Evolutionary conservation across 768 basidiomycete species (phyloP).

Genomic region (Naganishia antarctica): DNA sequence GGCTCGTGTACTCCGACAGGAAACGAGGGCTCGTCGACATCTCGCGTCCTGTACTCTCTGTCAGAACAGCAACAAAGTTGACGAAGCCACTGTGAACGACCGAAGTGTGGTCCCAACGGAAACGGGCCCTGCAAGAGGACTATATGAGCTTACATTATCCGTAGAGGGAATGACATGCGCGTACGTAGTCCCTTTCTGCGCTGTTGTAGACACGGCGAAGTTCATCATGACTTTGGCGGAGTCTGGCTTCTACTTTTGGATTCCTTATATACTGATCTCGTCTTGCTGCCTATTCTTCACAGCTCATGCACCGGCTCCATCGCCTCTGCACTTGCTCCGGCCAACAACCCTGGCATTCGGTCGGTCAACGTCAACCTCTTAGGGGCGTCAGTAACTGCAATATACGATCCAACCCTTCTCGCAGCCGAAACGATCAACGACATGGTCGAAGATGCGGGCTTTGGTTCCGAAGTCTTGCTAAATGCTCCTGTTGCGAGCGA

Average conservation of each 20-base stretch:
- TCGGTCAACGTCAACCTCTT: conserved; percentile 59
- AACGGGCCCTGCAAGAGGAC: background rate
- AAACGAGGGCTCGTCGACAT: background rate
- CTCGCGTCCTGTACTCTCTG: background rate
- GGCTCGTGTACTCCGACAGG: background rate
- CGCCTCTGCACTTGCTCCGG: conserved; percentile 55
- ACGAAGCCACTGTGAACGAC: background rate
- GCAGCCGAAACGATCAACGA: background rate
- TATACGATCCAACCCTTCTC: background rate
- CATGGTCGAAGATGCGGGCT: background rate
- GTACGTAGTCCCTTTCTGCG: conserved; percentile 27
- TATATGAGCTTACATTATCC: conserved; percentile 51
- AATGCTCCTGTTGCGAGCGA: too few relatives aligned
- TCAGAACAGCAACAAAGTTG: background rate
- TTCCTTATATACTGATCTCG: too few relatives aligned
- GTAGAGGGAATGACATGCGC: conserved; percentile 75
- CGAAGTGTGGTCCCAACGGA: background rate
- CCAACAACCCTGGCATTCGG: conserved; percentile 51
- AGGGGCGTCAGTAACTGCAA: conserved; percentile 36
- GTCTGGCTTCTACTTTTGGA: background rate
- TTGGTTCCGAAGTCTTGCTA: too few relatives aligned
- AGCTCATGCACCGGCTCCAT: conserved; percentile 59
- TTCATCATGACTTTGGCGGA: background rate
- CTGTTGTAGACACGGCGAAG: background rate
- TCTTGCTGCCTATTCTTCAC: background rate